A percentile compares a stretch with the other conserved stretches of the same genome.
Conservation (phyloP, 164 flowering plant genomes). For the Magnolia officinalis region DNA sequence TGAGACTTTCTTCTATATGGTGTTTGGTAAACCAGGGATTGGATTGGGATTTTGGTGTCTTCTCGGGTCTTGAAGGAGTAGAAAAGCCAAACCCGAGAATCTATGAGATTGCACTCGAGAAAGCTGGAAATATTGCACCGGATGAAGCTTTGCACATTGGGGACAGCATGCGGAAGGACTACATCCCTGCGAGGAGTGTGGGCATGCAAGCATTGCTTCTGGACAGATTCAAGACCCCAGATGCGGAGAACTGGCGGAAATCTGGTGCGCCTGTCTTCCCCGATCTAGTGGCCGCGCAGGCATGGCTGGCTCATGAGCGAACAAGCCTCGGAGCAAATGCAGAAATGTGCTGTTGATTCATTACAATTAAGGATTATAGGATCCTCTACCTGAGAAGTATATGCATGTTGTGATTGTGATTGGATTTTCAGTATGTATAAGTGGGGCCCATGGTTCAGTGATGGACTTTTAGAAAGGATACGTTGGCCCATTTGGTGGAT, state of each 20-base stretch:
- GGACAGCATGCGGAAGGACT: constrained; percentile 84
- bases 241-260: constrained; percentile 68
- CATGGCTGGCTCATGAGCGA: constrained; percentile 53
- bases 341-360: too few relatives aligned
- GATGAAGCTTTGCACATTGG: constrained; percentile 78
- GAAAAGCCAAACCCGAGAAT: constrained; percentile 82
- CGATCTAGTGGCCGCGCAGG: constrained; percentile 58
- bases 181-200: constrained; percentile 60
- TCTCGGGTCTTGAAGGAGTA: constrained; percentile 95
- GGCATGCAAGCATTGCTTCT: constrained; percentile 84
- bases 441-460: too few relatives aligned
- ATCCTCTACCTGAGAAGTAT: too few relatives aligned
- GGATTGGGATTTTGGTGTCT: constrained; percentile 98
- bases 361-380: too few relatives aligned
- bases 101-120: constrained; percentile 72
- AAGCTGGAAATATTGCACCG: constrained; percentile 74
- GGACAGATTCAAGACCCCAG: constrained; percentile 76
- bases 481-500: too few relatives aligned
- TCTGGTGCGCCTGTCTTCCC: constrained; percentile 77
- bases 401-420: too few relatives aligned
- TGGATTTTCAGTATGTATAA: too few relatives aligned
- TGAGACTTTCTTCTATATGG: background rate
- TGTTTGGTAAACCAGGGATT: constrained; percentile 49
- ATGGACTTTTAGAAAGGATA: too few relatives aligned
- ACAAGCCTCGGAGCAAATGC: background rate